Percentiles rank a stretch among this genome's conserved stretches.
These are phyloP conservation scores for Aurifilum marmelostoma DNA, from an alignment of 2,329 filamentous ascomycete genomes.

Conservation along the genomic window DNA sequence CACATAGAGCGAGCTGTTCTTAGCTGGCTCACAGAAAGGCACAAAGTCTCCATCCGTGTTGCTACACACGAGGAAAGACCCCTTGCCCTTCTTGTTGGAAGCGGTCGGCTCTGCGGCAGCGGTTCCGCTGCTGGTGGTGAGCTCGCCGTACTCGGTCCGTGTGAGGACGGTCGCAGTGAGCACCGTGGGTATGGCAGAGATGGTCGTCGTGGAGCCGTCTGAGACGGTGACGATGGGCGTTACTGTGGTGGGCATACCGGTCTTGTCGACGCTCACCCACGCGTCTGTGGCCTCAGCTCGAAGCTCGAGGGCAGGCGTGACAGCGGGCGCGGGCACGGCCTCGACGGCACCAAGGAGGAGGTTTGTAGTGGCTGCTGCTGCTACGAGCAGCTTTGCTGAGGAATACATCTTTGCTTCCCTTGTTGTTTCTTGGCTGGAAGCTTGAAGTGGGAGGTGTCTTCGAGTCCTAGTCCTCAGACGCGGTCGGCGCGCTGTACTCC, in stretches of 20 bases:
- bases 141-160: conserved; percentile 37
- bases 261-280: conserved; percentile 56
- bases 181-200: conserved; percentile 46
- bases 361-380: background rate
- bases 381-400: conserved; percentile 22
- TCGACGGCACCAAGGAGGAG: conserved; percentile 21
- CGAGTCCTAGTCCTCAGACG: background rate
- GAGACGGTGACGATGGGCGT: conserved; percentile 52
- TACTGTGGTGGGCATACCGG: conserved; percentile 51
- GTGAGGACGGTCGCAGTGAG: conserved; percentile 44
- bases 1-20: conserved; percentile 47
- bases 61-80: conserved; percentile 54
- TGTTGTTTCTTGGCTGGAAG: background rate
- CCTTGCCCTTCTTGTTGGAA: conserved; percentile 46
- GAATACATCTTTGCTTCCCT: conserved; percentile 6
- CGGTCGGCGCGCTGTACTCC: background rate
- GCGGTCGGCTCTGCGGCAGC: conserved; percentile 50
- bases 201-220: conserved; percentile 46
- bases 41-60: conserved; percentile 51
- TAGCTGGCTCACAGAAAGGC: conserved; percentile 56
- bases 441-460: background rate
- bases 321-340: conserved; percentile 14
- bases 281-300: conserved; percentile 40
- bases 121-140: conserved; percentile 42
- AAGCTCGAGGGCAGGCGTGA: conserved; percentile 19